phyloP scores from a whole-genome alignment of 1,139 yeast species.

The Yamadazyma dushanensis region DNA sequence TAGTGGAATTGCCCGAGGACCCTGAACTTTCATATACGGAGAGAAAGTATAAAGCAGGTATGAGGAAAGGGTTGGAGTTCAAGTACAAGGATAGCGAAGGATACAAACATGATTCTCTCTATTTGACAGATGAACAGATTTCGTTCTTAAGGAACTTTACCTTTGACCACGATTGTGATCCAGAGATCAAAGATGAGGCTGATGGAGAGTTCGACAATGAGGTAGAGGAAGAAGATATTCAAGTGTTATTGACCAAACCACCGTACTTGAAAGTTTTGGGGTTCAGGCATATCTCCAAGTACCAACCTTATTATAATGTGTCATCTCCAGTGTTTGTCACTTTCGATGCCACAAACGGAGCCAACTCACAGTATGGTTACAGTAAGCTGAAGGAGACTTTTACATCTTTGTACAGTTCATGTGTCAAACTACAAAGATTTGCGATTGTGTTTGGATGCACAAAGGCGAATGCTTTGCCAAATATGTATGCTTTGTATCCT shows the following conservation, averaged over 20 bases:
- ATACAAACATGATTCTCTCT: constrained; percentile 28
- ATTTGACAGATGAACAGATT: constrained; percentile 27
- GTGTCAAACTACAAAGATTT: constrained; percentile 52
- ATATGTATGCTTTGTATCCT: constrained; percentile 62
- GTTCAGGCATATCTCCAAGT: constrained; percentile 47
- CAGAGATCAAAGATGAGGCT: constrained; percentile 9
- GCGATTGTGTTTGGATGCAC: constrained; percentile 75
- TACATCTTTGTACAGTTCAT: constrained; percentile 63
- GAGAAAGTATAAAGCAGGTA: constrained; percentile 42
- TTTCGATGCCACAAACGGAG: constrained; percentile 40
- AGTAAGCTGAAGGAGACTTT: constrained; percentile 68
- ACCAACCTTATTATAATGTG: constrained; percentile 54
- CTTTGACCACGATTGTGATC: constrained; percentile 30
- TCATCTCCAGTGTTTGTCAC: constrained; percentile 60
- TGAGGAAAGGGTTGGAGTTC: constrained; percentile 28
- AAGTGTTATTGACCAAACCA: constrained; percentile 20
- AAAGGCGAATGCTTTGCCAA: constrained; percentile 56
- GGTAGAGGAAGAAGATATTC: constrained; percentile 14
- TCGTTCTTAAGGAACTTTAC: constrained; percentile 32
- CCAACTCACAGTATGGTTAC: constrained; percentile 32
- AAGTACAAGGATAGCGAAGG: constrained; percentile 22
- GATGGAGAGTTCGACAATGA: constrained; percentile 16
- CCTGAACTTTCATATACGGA: constrained; percentile 24
- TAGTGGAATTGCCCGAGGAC: constrained; percentile 17
- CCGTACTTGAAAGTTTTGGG: constrained; percentile 62